Conservation (phyloP, 2,329 filamentous ascomycete genomes). For the Zalaria obscura region DNA sequence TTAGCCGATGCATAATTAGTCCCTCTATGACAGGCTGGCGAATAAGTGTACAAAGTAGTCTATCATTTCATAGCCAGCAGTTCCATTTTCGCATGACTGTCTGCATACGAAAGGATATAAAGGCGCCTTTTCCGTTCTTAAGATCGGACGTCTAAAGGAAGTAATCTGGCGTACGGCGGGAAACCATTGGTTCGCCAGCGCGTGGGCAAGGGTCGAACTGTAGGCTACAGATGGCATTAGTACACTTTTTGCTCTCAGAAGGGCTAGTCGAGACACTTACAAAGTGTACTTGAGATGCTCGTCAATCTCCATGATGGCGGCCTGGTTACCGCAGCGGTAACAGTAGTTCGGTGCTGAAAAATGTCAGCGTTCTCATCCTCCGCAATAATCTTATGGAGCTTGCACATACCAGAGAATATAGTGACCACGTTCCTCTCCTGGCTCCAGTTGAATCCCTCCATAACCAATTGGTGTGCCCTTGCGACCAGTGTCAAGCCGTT, state of each 20-base stretch:
- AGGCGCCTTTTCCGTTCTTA: too few species aligned
- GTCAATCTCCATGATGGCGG: conserved; percentile 99
- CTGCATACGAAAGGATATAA: too few species aligned
- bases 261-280: conserved; percentile 43
- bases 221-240: conserved; percentile 47
- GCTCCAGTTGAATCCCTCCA: conserved; percentile 99
- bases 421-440: conserved; percentile 97
- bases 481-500: conserved; percentile 93
- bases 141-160: conserved; percentile 57
- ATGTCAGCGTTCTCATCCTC: conserved; percentile 14
- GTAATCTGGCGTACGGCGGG: conserved; percentile 87
- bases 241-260: background rate
- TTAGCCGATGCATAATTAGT: too few species aligned
- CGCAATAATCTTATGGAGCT: conserved; percentile 7
- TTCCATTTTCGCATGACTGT: too few species aligned
- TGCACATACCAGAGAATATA: conserved; percentile 74
- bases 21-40: too few species aligned
- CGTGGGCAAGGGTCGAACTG: conserved; percentile 98
- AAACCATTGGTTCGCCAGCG: conserved; percentile 97
- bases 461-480: conserved; percentile 92
- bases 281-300: conserved; percentile 99
- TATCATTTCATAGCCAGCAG: too few species aligned
- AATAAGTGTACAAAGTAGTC: too few species aligned
- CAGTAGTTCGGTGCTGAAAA: conserved; percentile 56
- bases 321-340: conserved; percentile 97